These are phyloP conservation scores for Phytophthora tubulina DNA, from an alignment of 352 stramenopile species.

Conservation along the genomic window DNA sequence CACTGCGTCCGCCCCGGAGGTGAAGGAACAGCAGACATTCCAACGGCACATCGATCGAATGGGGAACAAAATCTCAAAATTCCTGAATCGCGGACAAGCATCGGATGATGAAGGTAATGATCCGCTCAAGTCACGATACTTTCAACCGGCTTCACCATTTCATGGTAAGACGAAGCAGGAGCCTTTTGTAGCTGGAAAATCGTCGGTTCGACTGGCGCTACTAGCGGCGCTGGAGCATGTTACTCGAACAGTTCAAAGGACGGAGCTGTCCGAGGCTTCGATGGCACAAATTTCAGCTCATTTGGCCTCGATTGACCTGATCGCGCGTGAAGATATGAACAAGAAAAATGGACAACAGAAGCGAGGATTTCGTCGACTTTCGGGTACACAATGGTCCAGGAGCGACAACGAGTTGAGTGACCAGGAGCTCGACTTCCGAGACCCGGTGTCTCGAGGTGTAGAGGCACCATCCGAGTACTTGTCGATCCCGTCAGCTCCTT, in stretches of 20 bases:
- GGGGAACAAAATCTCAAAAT: constrained; percentile 32
- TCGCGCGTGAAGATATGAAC: constrained; percentile 68
- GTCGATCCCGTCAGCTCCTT: constrained; percentile 12
- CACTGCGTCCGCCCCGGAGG: constrained; percentile 1
- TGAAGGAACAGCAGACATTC: constrained; percentile 18
- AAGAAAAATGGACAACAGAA: constrained; percentile 43
- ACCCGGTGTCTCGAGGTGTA: not conserved
- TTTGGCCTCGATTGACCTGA: constrained; percentile 66
- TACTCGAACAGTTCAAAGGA: constrained; percentile 51
- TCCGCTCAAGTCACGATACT: not conserved
- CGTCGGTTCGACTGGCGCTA: constrained; percentile 47
- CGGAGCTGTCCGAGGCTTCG: constrained; percentile 64
- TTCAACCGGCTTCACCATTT: constrained; percentile 3
- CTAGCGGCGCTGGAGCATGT: constrained; percentile 58
- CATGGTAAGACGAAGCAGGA: constrained; percentile 11
- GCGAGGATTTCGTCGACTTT: constrained; percentile 50
- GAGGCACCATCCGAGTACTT: constrained; percentile 18
- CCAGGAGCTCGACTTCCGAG: constrained; percentile 23
- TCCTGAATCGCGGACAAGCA: constrained; percentile 19
- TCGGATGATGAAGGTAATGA: constrained; percentile 22
- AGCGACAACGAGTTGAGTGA: constrained; percentile 19
- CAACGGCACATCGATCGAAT: constrained; percentile 35
- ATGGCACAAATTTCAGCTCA: constrained; percentile 68
- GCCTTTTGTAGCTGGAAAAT: constrained; percentile 34
- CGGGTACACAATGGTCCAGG: constrained; percentile 30